Base-by-base conservation (phyloP, 2,329 filamentous ascomycete genomes). In the Esteya vermicola region DNA sequence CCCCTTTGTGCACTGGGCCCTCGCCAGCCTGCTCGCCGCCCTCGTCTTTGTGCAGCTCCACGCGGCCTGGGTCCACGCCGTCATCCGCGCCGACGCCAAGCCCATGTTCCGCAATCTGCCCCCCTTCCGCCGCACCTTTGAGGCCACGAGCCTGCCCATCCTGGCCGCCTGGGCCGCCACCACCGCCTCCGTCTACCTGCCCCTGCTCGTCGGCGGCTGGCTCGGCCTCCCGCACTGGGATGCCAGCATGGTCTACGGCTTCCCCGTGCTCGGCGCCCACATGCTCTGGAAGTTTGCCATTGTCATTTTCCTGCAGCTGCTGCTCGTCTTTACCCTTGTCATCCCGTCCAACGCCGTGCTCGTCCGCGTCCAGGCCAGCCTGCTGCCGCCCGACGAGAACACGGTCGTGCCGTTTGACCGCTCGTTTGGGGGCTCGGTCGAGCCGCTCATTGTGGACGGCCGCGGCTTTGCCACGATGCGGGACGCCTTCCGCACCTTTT, bases 351-450 rank as follows among this genome's bases (percentile, higher is more conserved):
- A 74, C 43, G 81, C 89, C 25, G 73, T 84, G 19, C 74, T 93
- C 43, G 69, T 81, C 48, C 85, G 89, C 46, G 78, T 94, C 27
- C 85, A 93, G 56, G 86, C 88, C 7, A 89, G 84, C 36, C 76
- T 94, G 50, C 75, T 96, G 3, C 75, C 85, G 1, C 79, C 85
- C 43, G 78, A 84, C 16, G 72, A 86, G 48, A 81, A 93, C 61
- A 77, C 84, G 21, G 82, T 95, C 47, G 78, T 96, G 27, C 80
- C 85, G 25, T 94, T 96, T 52, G 89, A 96, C 65, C 82, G 86
- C 48, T 80, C 79, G 23, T 93, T 93, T 53, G 75, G 72, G 47
- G 84, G 84, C 50, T 81, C 78, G 54, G 74, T 89, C 22, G 74
- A 80, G 47, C 78, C 83, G n/a, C 72, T 74, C 44, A 69, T 85